Evolutionary conservation across 257 asterid species (phyloP).

Genomic region (Linaria vulgaris): DNA sequence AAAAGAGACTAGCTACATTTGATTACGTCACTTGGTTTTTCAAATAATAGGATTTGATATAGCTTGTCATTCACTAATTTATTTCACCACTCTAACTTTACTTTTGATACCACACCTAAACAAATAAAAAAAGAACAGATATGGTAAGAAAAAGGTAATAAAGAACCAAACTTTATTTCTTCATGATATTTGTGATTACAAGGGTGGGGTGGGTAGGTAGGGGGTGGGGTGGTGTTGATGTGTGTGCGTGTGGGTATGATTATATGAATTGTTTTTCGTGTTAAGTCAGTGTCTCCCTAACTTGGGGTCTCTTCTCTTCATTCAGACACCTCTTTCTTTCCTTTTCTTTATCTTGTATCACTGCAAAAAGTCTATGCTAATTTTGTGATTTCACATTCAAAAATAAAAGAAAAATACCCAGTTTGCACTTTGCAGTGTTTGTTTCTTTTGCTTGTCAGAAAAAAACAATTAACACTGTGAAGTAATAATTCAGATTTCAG

Average conservation of each 20-base stretch:
- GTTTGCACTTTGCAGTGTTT: slow-evolving; percentile 24
- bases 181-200: slow-evolving; percentile 11
- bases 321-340: slow-evolving; percentile 21
- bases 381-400: slow-evolving; percentile 1
- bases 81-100: slow-evolving; percentile 17
- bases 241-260: too few relatives aligned
- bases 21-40: too few relatives aligned
- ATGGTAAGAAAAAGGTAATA: neutral
- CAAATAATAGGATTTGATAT: neutral
- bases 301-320: slow-evolving; percentile 30
- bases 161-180: slow-evolving; percentile 4
- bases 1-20: too few relatives aligned
- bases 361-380: neutral
- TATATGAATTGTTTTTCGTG: neutral
- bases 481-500: slow-evolving; percentile 9
- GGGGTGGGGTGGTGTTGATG: neutral
- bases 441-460: slow-evolving; percentile 28
- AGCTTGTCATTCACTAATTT: slow-evolving; percentile 24
- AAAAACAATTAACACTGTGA: slow-evolving; percentile 23
- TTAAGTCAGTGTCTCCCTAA: slow-evolving; percentile 29
- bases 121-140: neutral
- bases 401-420: neutral
- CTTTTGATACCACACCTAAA: neutral
- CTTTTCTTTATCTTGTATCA: slow-evolving; percentile 4
- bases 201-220: neutral